Conservation (phyloP, 176 grass and related monocot genomes). For the sorghum (Sorghum bicolor) region Sorghum_bicolor_NCBIv3 NC_012877.2:58315501-58316000, state of each 20-base stretch:
- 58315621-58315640: neutral
- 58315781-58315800: neutral
- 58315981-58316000: neutral
- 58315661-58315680: neutral
- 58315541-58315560: neutral
- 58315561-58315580: neutral
- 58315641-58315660: neutral
- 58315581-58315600: neutral
- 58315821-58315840: neutral
- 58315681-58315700: neutral
- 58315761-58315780: neutral
- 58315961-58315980: neutral
- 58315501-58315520: neutral
- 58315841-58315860: neutral
- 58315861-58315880: neutral
- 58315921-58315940: neutral
- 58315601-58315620: neutral
- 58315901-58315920: neutral
- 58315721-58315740: constrained; percentile 10
- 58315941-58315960: neutral
- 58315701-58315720: neutral
- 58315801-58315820: neutral
- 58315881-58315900: neutral
- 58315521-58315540: neutral
- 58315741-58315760: neutral